Evolutionary conservation across 108 stramenopile genomes (phyloP).

Genomic region (Conticribra weissflogii): DNA sequence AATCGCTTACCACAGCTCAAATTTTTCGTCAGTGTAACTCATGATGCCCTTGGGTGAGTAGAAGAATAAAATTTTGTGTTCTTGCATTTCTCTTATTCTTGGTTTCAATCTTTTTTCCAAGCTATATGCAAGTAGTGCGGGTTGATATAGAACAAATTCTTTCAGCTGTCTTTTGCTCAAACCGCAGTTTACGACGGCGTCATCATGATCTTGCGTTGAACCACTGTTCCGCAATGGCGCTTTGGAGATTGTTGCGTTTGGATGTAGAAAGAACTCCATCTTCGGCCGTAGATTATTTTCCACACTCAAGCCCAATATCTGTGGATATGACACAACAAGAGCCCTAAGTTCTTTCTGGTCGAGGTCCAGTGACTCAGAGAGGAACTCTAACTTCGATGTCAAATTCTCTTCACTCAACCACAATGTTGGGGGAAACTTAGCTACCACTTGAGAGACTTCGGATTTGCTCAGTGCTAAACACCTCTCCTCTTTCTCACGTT

Average conservation of each 20-base stretch:
- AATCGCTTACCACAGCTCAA: constrained; percentile 40
- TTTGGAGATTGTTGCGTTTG: background rate
- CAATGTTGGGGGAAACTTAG: constrained; percentile 49
- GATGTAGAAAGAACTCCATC: constrained; percentile 43
- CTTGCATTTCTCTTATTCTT: constrained; percentile 30
- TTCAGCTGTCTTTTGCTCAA: constrained; percentile 39
- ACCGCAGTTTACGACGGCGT: constrained; percentile 16
- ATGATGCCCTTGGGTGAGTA: constrained; percentile 52
- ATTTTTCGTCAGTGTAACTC: constrained; percentile 54
- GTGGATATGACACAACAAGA: constrained; percentile 50
- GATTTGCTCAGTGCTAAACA: constrained; percentile 30
- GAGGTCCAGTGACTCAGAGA: constrained; percentile 29
- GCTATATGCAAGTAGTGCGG: constrained; percentile 52
- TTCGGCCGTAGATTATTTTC: constrained; percentile 45
- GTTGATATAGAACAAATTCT: constrained; percentile 57
- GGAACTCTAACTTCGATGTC: constrained; percentile 39
- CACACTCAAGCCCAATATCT: constrained; percentile 49
- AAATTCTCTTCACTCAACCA: constrained; percentile 49
- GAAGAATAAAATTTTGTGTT: constrained; percentile 33
- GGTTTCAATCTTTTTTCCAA: constrained; percentile 45
- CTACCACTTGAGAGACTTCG: constrained; percentile 41
- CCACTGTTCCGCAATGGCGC: background rate
- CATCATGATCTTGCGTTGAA: background rate
- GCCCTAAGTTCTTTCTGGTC: constrained; percentile 18
- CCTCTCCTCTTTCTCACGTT: background rate